Conservation (phyloP, 768 basidiomycete genomes). For the Arthromyces matolae region DNA sequence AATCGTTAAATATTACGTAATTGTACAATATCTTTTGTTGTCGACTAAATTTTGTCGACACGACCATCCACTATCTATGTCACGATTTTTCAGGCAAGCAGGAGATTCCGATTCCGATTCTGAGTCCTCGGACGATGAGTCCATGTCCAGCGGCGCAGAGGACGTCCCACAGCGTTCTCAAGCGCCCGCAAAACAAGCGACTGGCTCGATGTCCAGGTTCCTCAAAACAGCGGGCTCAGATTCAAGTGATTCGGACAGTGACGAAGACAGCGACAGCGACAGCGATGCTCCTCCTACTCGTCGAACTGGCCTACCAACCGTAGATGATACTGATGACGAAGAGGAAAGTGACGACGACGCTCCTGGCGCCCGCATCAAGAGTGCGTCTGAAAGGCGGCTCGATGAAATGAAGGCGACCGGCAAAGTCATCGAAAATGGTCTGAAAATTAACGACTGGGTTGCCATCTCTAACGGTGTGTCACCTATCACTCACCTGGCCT, state of each 20-base stretch:
- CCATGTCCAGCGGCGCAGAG: slow-evolving; percentile 73
- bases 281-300: slow-evolving; percentile 33
- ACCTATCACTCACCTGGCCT: slow-evolving; percentile 19
- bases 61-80: slow-evolving; percentile 59
- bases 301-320: slow-evolving; percentile 34
- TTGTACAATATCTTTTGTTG: slow-evolving; percentile 7
- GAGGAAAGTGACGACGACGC: slow-evolving; percentile 60
- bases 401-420: slow-evolving; percentile 95
- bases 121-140: slow-evolving; percentile 74
- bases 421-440: slow-evolving; percentile 88
- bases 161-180: slow-evolving; percentile 48
- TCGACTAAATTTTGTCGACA: slow-evolving; percentile 19
- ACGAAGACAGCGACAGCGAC: slow-evolving; percentile 55
- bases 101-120: slow-evolving; percentile 78
- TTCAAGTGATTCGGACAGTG: slow-evolving; percentile 55
- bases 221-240: slow-evolving; percentile 61
- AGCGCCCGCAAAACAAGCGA: slow-evolving; percentile 43
- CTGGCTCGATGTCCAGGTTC: slow-evolving; percentile 65
- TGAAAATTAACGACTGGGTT: slow-evolving; percentile 97
- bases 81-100: slow-evolving; percentile 85
- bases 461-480: slow-evolving; percentile 76
- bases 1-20: slow-evolving; percentile 2
- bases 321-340: slow-evolving; percentile 36
- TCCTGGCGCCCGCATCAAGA: slow-evolving; percentile 71
- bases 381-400: slow-evolving; percentile 87